Conservation (phyloP, 169 alveolate genomes). For the Theileria parva region DNA sequence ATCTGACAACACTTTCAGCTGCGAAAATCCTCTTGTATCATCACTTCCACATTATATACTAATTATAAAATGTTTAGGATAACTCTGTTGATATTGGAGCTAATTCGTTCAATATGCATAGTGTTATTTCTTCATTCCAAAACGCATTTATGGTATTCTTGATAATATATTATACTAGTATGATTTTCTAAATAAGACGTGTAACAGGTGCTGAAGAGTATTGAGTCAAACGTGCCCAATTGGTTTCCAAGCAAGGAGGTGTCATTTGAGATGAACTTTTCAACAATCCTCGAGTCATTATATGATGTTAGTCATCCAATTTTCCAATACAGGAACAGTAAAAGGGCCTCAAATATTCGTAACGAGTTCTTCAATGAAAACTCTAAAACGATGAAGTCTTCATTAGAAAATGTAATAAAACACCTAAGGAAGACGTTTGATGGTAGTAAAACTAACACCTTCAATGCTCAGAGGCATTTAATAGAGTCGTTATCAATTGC, state of each 20-base stretch:
- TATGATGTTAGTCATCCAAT: slow-evolving; percentile 62
- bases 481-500: slow-evolving; percentile 44
- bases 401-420: slow-evolving; percentile 26
- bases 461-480: slow-evolving; percentile 59
- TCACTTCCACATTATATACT: slow-evolving; percentile 1
- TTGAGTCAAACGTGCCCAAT: slow-evolving; percentile 7
- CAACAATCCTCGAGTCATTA: slow-evolving; percentile 49
- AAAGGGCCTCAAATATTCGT: neutral
- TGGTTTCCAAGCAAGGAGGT: slow-evolving; percentile 16
- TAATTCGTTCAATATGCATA: slow-evolving; percentile 45
- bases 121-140: slow-evolving; percentile 53
- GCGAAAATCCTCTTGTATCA: slow-evolving; percentile 67
- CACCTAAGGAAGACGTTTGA: slow-evolving; percentile 33
- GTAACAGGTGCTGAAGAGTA: slow-evolving; percentile 21
- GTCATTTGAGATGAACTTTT: slow-evolving; percentile 12
- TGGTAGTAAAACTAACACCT: slow-evolving; percentile 14
- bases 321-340: slow-evolving; percentile 41
- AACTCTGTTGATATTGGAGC: slow-evolving; percentile 55
- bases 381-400: slow-evolving; percentile 8
- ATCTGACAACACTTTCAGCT: slow-evolving; percentile 44
- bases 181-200: too few species aligned
- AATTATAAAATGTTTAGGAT: slow-evolving; percentile 42
- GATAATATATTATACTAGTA: neutral
- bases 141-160: slow-evolving; percentile 41
- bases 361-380: slow-evolving; percentile 17